Conservation (phyloP, 345 rosid species). For the Syzygium grande region DNA sequence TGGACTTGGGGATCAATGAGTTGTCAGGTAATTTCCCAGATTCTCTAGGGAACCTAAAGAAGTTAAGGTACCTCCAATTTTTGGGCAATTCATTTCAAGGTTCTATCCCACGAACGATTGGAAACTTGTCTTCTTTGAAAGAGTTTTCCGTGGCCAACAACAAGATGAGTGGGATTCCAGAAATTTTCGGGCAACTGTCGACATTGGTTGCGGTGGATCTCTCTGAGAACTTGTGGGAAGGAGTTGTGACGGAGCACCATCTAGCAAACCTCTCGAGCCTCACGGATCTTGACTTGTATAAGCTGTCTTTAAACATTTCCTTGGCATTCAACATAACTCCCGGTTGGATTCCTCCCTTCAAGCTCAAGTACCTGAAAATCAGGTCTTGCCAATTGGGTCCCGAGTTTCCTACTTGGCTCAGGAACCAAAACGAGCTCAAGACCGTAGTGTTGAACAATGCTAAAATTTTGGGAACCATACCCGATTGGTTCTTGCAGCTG, state of each 20-base stretch:
- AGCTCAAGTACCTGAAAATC: neutral
- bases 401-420: neutral
- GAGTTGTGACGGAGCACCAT: neutral
- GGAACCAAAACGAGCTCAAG: conserved; percentile 29
- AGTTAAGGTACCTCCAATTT: too few species aligned
- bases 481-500: neutral
- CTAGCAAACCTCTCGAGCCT: neutral
- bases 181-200: too few species aligned
- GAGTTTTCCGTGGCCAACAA: too few species aligned
- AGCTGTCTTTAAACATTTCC: neutral
- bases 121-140: too few species aligned
- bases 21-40: too few species aligned
- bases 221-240: neutral
- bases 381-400: neutral
- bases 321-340: neutral
- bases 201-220: too few species aligned
- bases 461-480: neutral
- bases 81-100: too few species aligned
- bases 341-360: neutral
- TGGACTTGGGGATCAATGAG: too few species aligned
- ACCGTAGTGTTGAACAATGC: neutral
- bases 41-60: too few species aligned
- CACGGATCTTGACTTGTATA: neutral
- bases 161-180: too few species aligned
- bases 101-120: too few species aligned